These are phyloP conservation scores for Hymenoscyphus albidus DNA, from an alignment of 2,329 filamentous ascomycete species.

Conservation along the genomic window DNA sequence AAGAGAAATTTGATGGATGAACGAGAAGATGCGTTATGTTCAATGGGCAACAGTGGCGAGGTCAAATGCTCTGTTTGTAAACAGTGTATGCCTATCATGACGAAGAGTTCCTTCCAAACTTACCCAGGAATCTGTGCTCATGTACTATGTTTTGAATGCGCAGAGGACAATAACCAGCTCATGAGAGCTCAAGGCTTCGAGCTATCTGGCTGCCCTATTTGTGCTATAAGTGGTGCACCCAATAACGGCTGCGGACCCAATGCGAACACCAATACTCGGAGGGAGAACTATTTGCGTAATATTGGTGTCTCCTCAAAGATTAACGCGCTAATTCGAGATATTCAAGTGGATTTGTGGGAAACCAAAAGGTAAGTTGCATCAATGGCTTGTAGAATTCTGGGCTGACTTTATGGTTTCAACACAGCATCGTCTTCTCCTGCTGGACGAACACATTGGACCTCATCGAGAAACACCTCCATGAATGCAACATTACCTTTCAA, in stretches of 20 bases:
- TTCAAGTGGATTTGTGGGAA: background rate
- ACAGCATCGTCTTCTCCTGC: constrained; percentile 29
- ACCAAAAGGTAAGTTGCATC: background rate
- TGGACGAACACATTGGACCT: constrained; percentile 21
- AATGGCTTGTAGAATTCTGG: constrained; percentile 34
- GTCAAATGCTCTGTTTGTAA: background rate
- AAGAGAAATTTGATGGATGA: background rate
- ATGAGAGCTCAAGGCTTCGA: background rate
- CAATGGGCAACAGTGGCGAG: background rate
- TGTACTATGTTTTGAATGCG: background rate
- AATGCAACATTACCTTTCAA: background rate
- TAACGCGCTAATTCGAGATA: background rate
- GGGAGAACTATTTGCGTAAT: background rate
- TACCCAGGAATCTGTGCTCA: background rate
- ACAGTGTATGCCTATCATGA: background rate
- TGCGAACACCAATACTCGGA: background rate
- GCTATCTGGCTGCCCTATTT: background rate
- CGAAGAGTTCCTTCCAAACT: background rate
- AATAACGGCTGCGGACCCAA: background rate
- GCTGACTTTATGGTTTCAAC: constrained; percentile 35
- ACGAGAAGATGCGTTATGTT: background rate
- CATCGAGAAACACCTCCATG: constrained; percentile 36
- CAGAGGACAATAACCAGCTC: background rate
- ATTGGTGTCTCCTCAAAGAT: background rate
- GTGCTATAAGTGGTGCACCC: background rate